phyloP scores from a whole-genome alignment of 768 basidiomycete genomes.

The Leccinum rimulosum region DNA sequence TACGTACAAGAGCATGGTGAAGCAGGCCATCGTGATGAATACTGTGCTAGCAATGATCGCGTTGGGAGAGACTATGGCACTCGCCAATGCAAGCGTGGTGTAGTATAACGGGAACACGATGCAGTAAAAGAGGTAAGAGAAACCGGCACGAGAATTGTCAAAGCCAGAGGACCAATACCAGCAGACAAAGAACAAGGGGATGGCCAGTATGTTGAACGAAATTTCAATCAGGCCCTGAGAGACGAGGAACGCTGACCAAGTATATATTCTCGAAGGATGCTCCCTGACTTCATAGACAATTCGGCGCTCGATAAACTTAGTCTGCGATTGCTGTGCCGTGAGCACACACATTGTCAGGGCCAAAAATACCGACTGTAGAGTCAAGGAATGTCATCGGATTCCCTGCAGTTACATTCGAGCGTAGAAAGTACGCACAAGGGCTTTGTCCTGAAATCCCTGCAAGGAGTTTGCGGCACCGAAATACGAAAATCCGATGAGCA shows the following conservation, averaged over 20 bases:
- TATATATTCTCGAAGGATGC: constrained; percentile 60
- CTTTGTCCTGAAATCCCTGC: constrained; percentile 42
- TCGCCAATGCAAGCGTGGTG: constrained; percentile 41
- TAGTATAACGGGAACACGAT: constrained; percentile 44
- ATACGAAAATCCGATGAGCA: constrained; percentile 45
- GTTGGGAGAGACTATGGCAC: constrained; percentile 42
- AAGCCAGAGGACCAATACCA: constrained; percentile 51
- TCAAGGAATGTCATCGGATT: neutral
- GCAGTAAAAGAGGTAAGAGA: constrained; percentile 37
- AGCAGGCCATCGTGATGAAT: constrained; percentile 38
- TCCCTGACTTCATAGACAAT: constrained; percentile 63
- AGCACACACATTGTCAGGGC: constrained; percentile 41
- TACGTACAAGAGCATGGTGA: constrained; percentile 44
- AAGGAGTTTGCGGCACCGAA: constrained; percentile 34
- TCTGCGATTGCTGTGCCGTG: constrained; percentile 57
- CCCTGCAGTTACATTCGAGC: neutral
- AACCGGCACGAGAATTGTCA: constrained; percentile 36
- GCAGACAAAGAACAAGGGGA: constrained; percentile 42
- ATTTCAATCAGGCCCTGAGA: constrained; percentile 49
- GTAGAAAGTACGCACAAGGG: constrained; percentile 34
- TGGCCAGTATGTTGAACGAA: constrained; percentile 42
- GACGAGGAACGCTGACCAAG: constrained; percentile 57
- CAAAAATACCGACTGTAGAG: constrained; percentile 48
- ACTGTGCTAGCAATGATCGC: constrained; percentile 40
- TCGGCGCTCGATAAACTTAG: constrained; percentile 54